These are phyloP conservation scores for Leucocoprinus birnbaumii DNA, from an alignment of 768 basidiomycete genomes.

Conservation along the genomic window DNA sequence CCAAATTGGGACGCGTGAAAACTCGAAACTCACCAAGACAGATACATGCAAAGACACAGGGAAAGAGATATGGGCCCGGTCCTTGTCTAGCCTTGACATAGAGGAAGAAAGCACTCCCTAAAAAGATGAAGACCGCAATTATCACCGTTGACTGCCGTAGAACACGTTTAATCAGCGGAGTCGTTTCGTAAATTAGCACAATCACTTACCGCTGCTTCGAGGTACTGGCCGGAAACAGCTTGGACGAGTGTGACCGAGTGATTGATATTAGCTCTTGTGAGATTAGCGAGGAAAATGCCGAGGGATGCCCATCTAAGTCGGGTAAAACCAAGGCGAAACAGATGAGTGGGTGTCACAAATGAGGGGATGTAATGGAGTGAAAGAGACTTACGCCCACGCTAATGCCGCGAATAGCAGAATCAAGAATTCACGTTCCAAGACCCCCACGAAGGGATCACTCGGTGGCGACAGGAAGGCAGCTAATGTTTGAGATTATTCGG, in stretches of 20 bases:
- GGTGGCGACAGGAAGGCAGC: constrained; percentile 69
- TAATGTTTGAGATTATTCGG: constrained; percentile 18
- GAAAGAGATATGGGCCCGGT: constrained; percentile 61
- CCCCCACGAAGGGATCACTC: constrained; percentile 62
- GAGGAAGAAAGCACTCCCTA: constrained; percentile 54
- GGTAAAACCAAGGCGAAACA: background rate
- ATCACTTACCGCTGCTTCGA: constrained; percentile 43
- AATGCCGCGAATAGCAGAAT: constrained; percentile 45
- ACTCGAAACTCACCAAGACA: constrained; percentile 40
- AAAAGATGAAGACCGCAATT: constrained; percentile 57
- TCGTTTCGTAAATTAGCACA: background rate
- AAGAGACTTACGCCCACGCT: constrained; percentile 51
- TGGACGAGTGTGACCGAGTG: constrained; percentile 32
- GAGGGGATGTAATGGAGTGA: constrained; percentile 21
- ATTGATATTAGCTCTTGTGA: constrained; percentile 46
- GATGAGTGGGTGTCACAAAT: background rate
- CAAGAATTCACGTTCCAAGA: constrained; percentile 61
- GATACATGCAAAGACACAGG: constrained; percentile 57
- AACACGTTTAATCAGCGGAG: background rate
- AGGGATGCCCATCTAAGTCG: constrained; percentile 59
- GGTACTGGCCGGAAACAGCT: constrained; percentile 49
- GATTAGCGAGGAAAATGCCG: constrained; percentile 58
- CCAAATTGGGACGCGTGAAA: background rate
- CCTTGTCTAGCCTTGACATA: constrained; percentile 59
- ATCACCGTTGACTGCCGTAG: constrained; percentile 51